These are phyloP conservation scores for Clarireedia paspali DNA, from an alignment of 2,329 filamentous ascomycete species.

Conservation along the genomic window DNA sequence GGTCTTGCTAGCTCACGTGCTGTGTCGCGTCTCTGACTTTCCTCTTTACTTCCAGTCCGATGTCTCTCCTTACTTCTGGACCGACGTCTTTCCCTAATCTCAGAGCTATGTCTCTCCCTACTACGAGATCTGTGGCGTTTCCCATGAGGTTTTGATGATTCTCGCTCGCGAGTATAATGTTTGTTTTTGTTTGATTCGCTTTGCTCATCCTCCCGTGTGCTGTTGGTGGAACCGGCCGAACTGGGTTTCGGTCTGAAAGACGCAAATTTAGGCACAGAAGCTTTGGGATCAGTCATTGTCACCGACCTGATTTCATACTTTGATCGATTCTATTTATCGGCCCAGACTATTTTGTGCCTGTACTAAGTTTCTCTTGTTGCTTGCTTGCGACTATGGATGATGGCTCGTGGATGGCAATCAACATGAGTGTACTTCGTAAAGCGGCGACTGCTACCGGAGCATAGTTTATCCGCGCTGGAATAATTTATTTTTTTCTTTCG, in stretches of 20 bases:
- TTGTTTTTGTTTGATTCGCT: conserved; percentile 7
- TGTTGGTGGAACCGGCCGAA: conserved; percentile 2
- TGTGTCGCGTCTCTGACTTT: not conserved
- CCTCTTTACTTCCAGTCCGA: not conserved
- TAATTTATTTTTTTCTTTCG: conserved; percentile 5
- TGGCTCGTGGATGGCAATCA: not conserved
- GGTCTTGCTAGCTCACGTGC: conserved; percentile 2
- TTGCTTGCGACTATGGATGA: not conserved
- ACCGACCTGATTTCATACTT: not conserved
- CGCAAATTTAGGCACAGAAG: conserved; percentile 59
- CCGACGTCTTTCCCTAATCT: conserved; percentile 5
- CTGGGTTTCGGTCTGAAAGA: conserved; percentile 57
- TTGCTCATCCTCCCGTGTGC: conserved; percentile 12
- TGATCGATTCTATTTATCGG: not conserved
- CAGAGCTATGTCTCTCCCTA: conserved; percentile 1
- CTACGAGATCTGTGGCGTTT: conserved; percentile 6
- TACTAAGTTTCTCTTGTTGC: too few relatives aligned
- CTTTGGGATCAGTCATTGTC: conserved; percentile 21
- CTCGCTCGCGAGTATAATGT: not conserved
- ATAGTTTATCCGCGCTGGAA: conserved; percentile 1
- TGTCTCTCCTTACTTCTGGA: conserved; percentile 4
- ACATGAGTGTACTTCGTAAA: not conserved
- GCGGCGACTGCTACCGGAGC: not conserved
- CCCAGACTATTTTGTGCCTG: too few relatives aligned
- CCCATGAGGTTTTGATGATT: not conserved